A percentile compares a stretch with the other conserved stretches of the same genome.
Evolutionary conservation across 164 flowering plant genomes (phyloP).

Genomic region (Vitis riparia): DNA sequence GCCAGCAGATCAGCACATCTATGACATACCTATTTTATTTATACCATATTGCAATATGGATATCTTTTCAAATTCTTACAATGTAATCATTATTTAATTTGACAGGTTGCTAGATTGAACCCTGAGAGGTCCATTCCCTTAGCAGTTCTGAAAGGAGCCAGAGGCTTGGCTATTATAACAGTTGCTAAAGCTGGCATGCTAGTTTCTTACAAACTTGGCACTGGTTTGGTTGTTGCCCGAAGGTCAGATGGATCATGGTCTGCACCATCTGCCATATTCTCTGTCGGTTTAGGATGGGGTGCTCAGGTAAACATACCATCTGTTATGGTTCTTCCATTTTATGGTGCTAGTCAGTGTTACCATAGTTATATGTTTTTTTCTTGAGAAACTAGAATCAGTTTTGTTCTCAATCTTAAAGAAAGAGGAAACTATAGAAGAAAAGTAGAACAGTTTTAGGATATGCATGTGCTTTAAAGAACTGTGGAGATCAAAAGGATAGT

Average conservation of each 20-base stretch:
- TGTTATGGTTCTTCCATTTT: neutral
- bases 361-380: neutral
- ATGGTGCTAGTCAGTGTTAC: neutral
- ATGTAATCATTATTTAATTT: neutral
- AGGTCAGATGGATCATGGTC: constrained; percentile 97
- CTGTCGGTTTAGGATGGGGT: constrained; percentile 95
- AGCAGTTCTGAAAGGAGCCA: constrained; percentile 81
- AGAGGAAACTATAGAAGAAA: too few species aligned
- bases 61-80: too few species aligned
- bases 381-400: neutral
- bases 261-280: constrained; percentile 87
- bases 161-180: constrained; percentile 84
- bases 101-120: constrained; percentile 70
- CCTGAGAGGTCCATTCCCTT: constrained; percentile 83
- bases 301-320: constrained; percentile 69
- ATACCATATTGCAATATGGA: too few species aligned
- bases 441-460: neutral
- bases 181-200: constrained; percentile 86
- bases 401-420: neutral
- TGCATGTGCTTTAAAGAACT: neutral
- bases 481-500: too few species aligned
- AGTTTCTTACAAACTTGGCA: constrained; percentile 85
- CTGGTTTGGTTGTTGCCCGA: constrained; percentile 91
- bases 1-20: too few species aligned
- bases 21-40: too few species aligned